These are phyloP conservation scores for Fusarium sp. DNA, from an alignment of 2,329 filamentous ascomycete species.

Conservation along the genomic window DNA sequence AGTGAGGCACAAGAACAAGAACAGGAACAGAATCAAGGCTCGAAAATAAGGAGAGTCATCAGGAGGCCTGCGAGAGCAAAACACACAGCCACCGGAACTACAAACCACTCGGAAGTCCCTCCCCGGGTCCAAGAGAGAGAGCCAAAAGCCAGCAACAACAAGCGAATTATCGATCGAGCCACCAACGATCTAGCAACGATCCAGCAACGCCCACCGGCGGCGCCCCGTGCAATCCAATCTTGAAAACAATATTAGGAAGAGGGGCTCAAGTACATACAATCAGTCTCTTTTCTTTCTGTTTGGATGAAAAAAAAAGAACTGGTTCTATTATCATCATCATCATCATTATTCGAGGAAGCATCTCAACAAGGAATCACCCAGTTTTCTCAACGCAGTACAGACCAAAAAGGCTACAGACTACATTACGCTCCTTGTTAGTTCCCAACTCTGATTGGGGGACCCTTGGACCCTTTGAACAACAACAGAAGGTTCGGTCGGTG, in stretches of 20 bases:
- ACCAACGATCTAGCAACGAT: constrained; percentile 39
- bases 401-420: constrained; percentile 13
- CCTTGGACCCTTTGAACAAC: constrained; percentile 36
- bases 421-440: constrained; percentile 23
- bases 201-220: constrained; percentile 33
- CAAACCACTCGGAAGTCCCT: neutral
- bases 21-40: constrained; percentile 11
- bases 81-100: constrained; percentile 8
- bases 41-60: constrained; percentile 12
- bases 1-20: constrained; percentile 10
- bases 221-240: constrained; percentile 32
- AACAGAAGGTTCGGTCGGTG: constrained; percentile 9
- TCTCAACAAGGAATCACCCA: constrained; percentile 7
- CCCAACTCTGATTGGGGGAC: constrained; percentile 23
- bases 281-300: too few relatives aligned
- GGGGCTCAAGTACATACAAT: neutral
- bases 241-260: constrained; percentile 15
- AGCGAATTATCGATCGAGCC: constrained; percentile 33
- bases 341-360: neutral
- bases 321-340: too few relatives aligned
- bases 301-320: too few relatives aligned
- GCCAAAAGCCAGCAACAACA: constrained; percentile 25
- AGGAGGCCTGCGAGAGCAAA: constrained; percentile 20
- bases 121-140: constrained; percentile 8
- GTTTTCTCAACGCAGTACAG: constrained; percentile 11